Evolutionary conservation across 495 filamentous ascomycete genomes (phyloP).

Genomic region (Apiosordaria backusii): DNA sequence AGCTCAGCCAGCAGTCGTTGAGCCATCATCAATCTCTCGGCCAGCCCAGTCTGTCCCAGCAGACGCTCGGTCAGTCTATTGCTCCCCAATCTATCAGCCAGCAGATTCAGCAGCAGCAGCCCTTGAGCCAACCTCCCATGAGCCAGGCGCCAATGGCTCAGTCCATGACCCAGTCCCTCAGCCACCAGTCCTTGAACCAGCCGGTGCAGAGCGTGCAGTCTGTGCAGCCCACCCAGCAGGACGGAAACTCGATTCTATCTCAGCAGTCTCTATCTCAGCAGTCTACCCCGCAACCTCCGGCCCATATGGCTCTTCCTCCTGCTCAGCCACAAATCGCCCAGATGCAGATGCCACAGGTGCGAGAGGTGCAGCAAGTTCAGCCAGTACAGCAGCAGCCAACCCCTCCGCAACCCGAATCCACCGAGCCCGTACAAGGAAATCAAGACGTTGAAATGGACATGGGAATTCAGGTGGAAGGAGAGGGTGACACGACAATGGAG

Average conservation of each 20-base stretch:
- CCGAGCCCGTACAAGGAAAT: conserved; percentile 31
- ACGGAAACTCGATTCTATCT: conserved; percentile 30
- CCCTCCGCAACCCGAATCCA: conserved; percentile 37
- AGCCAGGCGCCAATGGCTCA: conserved; percentile 20
- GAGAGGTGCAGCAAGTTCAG: conserved; percentile 38
- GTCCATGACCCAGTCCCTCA: conserved; percentile 18
- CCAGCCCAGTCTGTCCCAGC: conserved; percentile 20
- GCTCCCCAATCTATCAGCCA: conserved; percentile 10
- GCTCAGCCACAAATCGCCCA: conserved; percentile 18
- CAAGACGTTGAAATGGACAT: conserved; percentile 45
- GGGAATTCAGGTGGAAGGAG: conserved; percentile 39
- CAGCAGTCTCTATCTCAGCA: conserved; percentile 29
- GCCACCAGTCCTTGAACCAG: conserved; percentile 20
- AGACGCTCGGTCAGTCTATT: conserved; percentile 16
- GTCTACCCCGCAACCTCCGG: conserved; percentile 24
- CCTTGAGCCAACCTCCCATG: conserved; percentile 25
- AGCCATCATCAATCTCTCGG: conserved; percentile 20
- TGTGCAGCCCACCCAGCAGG: conserved; percentile 30
- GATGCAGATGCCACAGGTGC: conserved; percentile 23
- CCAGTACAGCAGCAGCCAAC: conserved; percentile 36
- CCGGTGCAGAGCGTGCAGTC: conserved; percentile 21
- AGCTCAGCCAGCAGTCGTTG: conserved; percentile 16
- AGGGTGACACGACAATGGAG: conserved; percentile 39
- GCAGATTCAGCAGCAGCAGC: conserved; percentile 29
- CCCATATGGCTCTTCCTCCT: conserved; percentile 28